A percentile compares a stretch with the other conserved stretches of the same genome.
Evolutionary conservation across 441 rosid species (phyloP).

Genomic region (Populus trichocarpa): DNA sequence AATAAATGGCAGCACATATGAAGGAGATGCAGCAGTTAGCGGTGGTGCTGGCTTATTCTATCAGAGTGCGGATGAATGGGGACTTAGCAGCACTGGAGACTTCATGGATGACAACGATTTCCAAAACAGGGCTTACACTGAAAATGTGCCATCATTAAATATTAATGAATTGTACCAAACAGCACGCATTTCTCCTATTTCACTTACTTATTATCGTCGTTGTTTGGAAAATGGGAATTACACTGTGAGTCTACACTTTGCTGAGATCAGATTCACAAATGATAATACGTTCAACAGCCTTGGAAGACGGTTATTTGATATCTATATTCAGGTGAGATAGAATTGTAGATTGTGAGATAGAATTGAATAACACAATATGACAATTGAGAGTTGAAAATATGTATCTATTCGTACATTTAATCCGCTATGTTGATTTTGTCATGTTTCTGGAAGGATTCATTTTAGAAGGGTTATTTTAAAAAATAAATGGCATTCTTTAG

Average conservation of each 20-base stretch:
- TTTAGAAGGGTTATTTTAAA: neutral
- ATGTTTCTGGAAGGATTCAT: neutral
- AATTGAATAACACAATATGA: neutral
- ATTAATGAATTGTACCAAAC: conserved; percentile 38
- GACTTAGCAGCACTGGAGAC: conserved; percentile 37
- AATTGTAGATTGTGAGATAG: neutral
- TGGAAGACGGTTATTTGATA: conserved; percentile 57
- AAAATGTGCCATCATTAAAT: conserved; percentile 21
- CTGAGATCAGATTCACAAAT: conserved; percentile 54
- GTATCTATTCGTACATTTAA: too few relatives aligned
- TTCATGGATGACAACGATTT: conserved; percentile 29
- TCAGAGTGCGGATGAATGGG: conserved; percentile 26
- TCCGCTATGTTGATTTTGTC: too few relatives aligned
- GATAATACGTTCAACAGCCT: conserved; percentile 38
- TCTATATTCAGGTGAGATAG: conserved; percentile 58
- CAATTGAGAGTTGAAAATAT: neutral
- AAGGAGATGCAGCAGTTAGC: conserved; percentile 23
- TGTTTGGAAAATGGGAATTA: conserved; percentile 34
- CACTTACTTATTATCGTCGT: conserved; percentile 58
- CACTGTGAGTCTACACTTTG: conserved; percentile 43
- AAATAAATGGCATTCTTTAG: too few relatives aligned
- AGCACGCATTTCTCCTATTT: conserved; percentile 54
- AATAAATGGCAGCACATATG: conserved; percentile 22
- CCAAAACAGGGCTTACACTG: conserved; percentile 13
- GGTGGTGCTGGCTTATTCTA: conserved; percentile 21